Evolutionary conservation across 2,329 filamentous ascomycete genomes (phyloP), one percentile per base, ranked within the genome.

Genomic region (Botrytis medusae): DNA sequence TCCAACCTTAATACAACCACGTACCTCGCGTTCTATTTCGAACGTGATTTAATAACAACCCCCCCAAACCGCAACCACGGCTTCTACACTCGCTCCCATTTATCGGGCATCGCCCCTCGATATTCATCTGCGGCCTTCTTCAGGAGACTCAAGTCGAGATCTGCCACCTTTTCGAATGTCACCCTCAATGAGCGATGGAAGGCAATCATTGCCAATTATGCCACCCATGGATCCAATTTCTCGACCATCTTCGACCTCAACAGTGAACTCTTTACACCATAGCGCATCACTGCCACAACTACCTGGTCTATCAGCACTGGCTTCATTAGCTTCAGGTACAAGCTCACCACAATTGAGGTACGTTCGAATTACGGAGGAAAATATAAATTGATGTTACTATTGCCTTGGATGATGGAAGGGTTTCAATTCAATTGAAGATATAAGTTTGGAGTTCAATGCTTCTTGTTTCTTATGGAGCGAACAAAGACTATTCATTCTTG

Each of bases 21-120:
- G 75, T n/a, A 40, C 69, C 42, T 74, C 79, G 79, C 77, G 79
- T 79, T 78, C 76, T 42, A 73, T 63, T 37, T 57, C 76, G 76
- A 74, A 79, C 77, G 79, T 77, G 78, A 76, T 77, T 74, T 74
- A 77, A 74, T 75, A 74, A 72, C 70, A 69, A 37, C 78, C 79
- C 78, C 77, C 77, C 75, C 76, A 77, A 78, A 81, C 79, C 81
- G 79, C 79, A 79, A 82, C 75, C 79, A 88, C 86, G 85, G 85
- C 87, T 84, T 89, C 86, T 82, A 86, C 87, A 80, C 86, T 89
- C 82, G 87, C 87, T 83, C 85, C 86, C 72, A 72, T 75, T 74
- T 89, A 87, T 80, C 84, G 86, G 86, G 86, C 88, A 77, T 85
- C 87, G 84, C 85, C 87, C 85, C 85, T 88, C 81, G 87, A 86